phyloP scores from a whole-genome alignment of 2,329 filamentous ascomycete genomes.

The Geoglossum cookeanum region DNA sequence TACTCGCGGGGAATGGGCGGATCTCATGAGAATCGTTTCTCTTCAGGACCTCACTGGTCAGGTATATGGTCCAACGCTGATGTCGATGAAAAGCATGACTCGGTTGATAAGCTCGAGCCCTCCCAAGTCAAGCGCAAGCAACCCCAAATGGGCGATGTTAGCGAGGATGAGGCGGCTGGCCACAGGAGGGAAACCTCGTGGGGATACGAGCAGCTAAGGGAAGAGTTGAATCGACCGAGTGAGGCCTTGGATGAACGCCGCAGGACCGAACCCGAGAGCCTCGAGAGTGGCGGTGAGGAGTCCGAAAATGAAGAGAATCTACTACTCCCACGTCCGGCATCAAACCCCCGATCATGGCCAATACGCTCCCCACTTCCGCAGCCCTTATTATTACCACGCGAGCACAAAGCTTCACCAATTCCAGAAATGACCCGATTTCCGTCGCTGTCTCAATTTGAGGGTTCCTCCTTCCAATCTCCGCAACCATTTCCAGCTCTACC shows the following conservation, averaged over 20 bases:
- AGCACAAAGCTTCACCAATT: not conserved
- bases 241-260: not conserved
- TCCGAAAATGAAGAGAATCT: not conserved
- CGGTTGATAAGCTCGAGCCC: not conserved
- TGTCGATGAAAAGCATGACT: not conserved
- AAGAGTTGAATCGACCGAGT: not conserved
- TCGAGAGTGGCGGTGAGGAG: not conserved
- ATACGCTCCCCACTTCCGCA: not conserved
- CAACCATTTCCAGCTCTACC: constrained; percentile 2
- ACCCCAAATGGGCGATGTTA: not conserved
- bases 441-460: constrained; percentile 4
- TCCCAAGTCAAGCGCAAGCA: not conserved
- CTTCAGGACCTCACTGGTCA: not conserved
- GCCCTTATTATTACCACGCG: not conserved
- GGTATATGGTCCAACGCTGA: not conserved
- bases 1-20: not conserved
- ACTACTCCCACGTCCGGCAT: not conserved
- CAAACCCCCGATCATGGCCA: not conserved
- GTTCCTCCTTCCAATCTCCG: not conserved
- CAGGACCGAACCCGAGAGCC: not conserved
- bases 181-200: not conserved
- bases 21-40: not conserved
- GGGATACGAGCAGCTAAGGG: not conserved
- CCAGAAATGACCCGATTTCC: constrained; percentile 3
- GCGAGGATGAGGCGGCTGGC: not conserved